Evolutionary conservation across 768 basidiomycete species (phyloP), one percentile per base, ranked within the genome.

Genomic region (Mycena latifolia): DNA sequence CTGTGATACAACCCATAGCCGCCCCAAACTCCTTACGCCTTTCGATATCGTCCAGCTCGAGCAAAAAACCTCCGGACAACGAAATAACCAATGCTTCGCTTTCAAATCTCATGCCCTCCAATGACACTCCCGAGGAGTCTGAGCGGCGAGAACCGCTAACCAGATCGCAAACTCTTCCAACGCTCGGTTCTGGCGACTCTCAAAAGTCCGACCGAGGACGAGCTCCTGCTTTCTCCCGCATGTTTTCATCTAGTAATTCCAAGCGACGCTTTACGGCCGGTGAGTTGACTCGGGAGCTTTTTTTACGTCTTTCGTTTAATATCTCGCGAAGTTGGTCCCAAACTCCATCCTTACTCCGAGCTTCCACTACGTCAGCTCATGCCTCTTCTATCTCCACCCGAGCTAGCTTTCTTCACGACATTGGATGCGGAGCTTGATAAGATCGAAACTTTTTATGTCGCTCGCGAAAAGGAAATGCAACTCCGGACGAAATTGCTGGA

Each of bases 381-480:
- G 20, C 81, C 84, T 6, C 76, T 83, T 12, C 80, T 96, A 22
- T 83, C 88, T 15, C 82, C 87, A 0, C 78, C 84, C 25, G 92
- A 96, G 72, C 73, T 78, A 31, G 81, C 81, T 8, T 99, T 98
- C 80, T 93, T 99, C 65, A 83, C 87, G 3, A 81, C 88, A 25
- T 82, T 98, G 9, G 93, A 98, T 69, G 74, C 74, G 0, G 91
- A 99, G 74, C 81, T 98, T 3, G 88, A 91, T 24, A 98, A 97
- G 76, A 88, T 98, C 15, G 93, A 93, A 64, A 78, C 80, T 0
- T 99, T 99, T 77, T 99, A 94, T 75, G 72, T 85, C 7, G 88
- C 86, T 27, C 85, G 89, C 29, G 95, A 89, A 78, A 83, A 82
- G 50, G 89, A 85, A 78, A 90, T 86, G 88, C 78, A 78, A 6